Conservation (phyloP, 768 basidiomycete genomes). For the Pulveroboletus sp. region DNA sequence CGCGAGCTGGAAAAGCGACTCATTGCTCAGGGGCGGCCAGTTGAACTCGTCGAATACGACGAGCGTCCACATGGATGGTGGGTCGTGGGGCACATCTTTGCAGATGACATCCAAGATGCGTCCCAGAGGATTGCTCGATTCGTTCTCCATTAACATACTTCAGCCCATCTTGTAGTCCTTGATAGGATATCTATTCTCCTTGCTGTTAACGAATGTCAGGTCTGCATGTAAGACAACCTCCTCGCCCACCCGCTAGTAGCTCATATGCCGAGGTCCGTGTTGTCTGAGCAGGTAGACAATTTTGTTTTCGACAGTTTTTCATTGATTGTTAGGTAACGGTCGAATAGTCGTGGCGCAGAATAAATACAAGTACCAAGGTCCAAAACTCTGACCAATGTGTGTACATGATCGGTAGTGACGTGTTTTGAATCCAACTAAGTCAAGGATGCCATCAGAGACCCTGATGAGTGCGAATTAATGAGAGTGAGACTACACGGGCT, state of each 20-base stretch:
- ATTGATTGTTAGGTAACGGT: background rate
- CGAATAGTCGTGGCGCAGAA: background rate
- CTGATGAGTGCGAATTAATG: constrained; percentile 4
- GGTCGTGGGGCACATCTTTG: constrained; percentile 12
- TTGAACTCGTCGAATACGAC: constrained; percentile 25
- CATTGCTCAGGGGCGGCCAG: background rate
- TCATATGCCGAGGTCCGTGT: no score
- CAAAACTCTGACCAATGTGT: constrained; percentile 1
- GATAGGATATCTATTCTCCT: no score
- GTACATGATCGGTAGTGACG: constrained; percentile 10
- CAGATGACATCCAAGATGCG: constrained; percentile 10
- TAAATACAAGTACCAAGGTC: constrained; percentile 2
- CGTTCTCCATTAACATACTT: background rate
- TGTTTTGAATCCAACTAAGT: constrained; percentile 16
- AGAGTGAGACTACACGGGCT: background rate
- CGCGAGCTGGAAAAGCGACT: constrained; percentile 10
- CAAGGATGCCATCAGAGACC: constrained; percentile 9
- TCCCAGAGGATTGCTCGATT: constrained; percentile 11
- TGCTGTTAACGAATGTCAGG: no score
- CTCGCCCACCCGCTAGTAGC: no score
- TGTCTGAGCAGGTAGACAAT: no score
- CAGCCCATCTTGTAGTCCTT: no score
- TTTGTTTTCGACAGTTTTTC: background rate
- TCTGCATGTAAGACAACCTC: no score
- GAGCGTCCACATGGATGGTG: constrained; percentile 24